Base-by-base conservation (phyloP, 2,329 filamentous ascomycete species). In the Lachnellula occidentalis region DNA sequence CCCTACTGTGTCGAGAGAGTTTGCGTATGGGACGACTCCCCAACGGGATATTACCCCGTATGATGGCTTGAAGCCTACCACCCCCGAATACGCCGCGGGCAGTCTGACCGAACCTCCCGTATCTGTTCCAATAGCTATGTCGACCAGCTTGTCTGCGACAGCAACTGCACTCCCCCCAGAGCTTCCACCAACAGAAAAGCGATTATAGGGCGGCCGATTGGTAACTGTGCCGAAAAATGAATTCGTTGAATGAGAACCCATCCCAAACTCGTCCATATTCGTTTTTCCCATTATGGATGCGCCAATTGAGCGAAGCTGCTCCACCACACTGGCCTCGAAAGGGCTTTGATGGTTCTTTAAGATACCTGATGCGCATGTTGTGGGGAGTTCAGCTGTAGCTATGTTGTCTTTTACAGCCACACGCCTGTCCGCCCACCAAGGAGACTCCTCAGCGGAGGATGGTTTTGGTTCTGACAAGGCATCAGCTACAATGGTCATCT, bases 191-290 rank as follows among this genome's bases (percentile, higher is more conserved):
- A 88, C 86, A 0, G 90, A 94, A 36, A 34, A 34, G 6, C 45
- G 21, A 11, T 43, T 12, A n/a, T 39, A 45, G 11, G 43, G 51
- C 7, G 19, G 24, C 19, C 11, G 19, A 27, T 74, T 70, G 4
- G 27, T 31, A 31, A 92, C 87, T 1, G 81, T 69, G 1, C 88
- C 88, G 63, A 85, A 83, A 52, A 77, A 72, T 1, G 90, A 91
- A 64, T 86, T 74, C 19, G 77, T 79, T 1, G 85, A 87, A 67
- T 96, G 86, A 8, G 90, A 95, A 2, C 91, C 91, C 92, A 96
- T 96, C 27, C 92, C 91, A 69, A 96, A 96, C 69, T 95, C 94
- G 72, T 97, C 94, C 77, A 97, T 84, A 69, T 95, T 96, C 2
- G 90, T 92, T 71, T 96, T 96, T 6, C 87, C 87, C 2, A 92